Evolutionary conservation across 2,329 filamentous ascomycete species (phyloP), one percentile per base, ranked within the genome.

Genomic region (Colletotrichum higginsianum): DNA sequence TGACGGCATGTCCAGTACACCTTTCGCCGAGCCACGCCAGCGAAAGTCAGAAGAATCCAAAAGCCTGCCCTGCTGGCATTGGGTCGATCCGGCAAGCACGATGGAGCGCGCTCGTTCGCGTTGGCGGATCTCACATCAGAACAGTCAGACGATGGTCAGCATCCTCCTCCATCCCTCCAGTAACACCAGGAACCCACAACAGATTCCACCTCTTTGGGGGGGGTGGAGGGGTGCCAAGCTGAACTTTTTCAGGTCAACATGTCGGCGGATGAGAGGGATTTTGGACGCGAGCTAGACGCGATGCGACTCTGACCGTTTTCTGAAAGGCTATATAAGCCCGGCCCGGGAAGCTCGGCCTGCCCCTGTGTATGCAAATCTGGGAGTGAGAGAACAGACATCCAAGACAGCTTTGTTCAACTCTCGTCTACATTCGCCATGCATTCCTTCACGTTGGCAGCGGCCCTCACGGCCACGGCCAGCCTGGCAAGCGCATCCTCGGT

Each of bases 401-500:
- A 18, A 38, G 38, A 16, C 30, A 1, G 21, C 9, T 2, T 13
- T 18, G 23, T 16, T 40, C 35, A 12, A 21, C 8, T 23, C 15
- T 35, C 9, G n/a, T 16, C 21, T n/a, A n/a, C 30, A 35, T 40
- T 16, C 64, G 42, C 13, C 3, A 71, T 72, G 69, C 47, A 63
- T 21, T 18, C 60, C 11, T 13, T 64, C 30, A 56, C 56, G 18
- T 23, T 69, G 11, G 65, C 47, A 9, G 30, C 69, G 21, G 58
- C 65, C n/a, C 21, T 72, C 4, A 30, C 50, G 50, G 64, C 50
- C 35, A 47, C 50, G 11, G 49, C 21, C 16, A 23, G 57, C 21
- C 16, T 71, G n/a, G 60, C 69, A 35, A 50, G 50, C 38, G 72
- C 77, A 13, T 71, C 73, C n/a, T 72, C 73, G 4, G 52, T 76